Evolutionary conservation across 768 basidiomycete genomes (phyloP).

Genomic region (Gloeostereum incarnatum): DNA sequence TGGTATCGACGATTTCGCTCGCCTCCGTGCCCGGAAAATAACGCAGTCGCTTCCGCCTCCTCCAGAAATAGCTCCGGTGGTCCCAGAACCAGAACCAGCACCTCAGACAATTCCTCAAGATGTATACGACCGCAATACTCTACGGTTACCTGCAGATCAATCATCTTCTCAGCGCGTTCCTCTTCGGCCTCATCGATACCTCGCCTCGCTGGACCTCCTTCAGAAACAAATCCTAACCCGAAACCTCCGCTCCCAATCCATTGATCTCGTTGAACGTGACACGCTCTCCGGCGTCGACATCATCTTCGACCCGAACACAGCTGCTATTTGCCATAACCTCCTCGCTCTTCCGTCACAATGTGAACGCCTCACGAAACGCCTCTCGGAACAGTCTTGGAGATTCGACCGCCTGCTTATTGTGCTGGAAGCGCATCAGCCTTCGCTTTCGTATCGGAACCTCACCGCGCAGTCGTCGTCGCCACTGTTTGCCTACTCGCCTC

Average conservation of each 20-base stretch:
- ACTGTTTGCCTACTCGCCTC: slow-evolving; percentile 61
- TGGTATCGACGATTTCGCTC: slow-evolving; percentile 27
- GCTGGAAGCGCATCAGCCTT: slow-evolving; percentile 58
- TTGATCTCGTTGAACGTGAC: slow-evolving; percentile 60
- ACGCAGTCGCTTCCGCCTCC: slow-evolving; percentile 4
- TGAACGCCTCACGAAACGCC: slow-evolving; percentile 28
- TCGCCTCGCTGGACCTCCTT: slow-evolving; percentile 59
- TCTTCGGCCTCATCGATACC: slow-evolving; percentile 44
- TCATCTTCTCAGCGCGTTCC: slow-evolving; percentile 19
- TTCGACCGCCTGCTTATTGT: slow-evolving; percentile 47
- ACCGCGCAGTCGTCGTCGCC: slow-evolving; percentile 17
- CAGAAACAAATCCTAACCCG: slow-evolving; percentile 59
- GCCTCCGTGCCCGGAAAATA: slow-evolving; percentile 28
- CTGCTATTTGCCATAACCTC: slow-evolving; percentile 16
- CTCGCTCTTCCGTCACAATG: slow-evolving; percentile 39
- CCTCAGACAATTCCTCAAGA: slow-evolving; percentile 25
- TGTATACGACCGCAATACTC: slow-evolving; percentile 33
- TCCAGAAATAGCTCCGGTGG: slow-evolving; percentile 1
- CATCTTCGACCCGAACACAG: slow-evolving; percentile 51
- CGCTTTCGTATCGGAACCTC: slow-evolving; percentile 21
- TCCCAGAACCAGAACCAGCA: background rate
- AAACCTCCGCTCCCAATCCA: slow-evolving; percentile 30
- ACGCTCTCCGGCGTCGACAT: slow-evolving; percentile 53
- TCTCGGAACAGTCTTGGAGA: slow-evolving; percentile 55
- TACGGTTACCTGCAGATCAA: slow-evolving; percentile 33